Conservation (phyloP, 2,329 filamentous ascomycete genomes). For the Colletotrichum sojae region DNA sequence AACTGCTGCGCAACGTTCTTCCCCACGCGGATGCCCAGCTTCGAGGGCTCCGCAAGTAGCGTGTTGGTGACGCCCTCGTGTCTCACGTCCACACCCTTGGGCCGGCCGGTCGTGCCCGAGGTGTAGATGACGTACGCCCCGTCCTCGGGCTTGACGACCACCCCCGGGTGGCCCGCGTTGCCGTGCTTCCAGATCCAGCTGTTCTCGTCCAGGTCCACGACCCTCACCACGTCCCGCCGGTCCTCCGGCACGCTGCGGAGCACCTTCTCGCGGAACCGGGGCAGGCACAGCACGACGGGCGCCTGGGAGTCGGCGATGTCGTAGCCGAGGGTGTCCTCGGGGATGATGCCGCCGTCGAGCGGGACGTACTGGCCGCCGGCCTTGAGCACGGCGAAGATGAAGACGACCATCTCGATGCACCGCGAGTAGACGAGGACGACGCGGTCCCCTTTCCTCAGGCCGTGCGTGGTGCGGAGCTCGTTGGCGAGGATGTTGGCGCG, state of each 20-base stretch:
- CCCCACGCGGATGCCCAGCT: slow-evolving; percentile 64
- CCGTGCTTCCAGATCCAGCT: slow-evolving; percentile 37
- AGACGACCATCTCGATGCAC: slow-evolving; percentile 70
- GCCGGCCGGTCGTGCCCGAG: slow-evolving; percentile 70
- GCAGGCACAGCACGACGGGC: slow-evolving; percentile 62
- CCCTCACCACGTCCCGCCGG: slow-evolving; percentile 23
- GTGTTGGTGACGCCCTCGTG: slow-evolving; percentile 52
- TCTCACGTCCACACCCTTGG: slow-evolving; percentile 71
- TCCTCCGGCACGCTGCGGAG: slow-evolving; percentile 30
- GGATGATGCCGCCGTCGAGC: slow-evolving; percentile 68
- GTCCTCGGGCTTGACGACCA: slow-evolving; percentile 51
- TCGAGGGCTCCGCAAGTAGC: slow-evolving; percentile 41
- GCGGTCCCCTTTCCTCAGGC: slow-evolving; percentile 60
- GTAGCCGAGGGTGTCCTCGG: slow-evolving; percentile 62
- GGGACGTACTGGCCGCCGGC: slow-evolving; percentile 73
- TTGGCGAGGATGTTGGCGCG: slow-evolving; percentile 59
- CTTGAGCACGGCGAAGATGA: slow-evolving; percentile 69
- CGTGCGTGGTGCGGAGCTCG: slow-evolving; percentile 52
- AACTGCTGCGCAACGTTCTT: slow-evolving; percentile 68
- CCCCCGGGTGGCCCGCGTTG: slow-evolving; percentile 37
- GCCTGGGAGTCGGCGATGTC: slow-evolving; percentile 63
- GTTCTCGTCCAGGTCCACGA: slow-evolving; percentile 37
- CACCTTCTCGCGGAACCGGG: slow-evolving; percentile 38
- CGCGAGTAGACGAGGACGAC: slow-evolving; percentile 70
- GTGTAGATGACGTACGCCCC: slow-evolving; percentile 69